Percentiles rank a stretch among this genome's conserved stretches.
Evolutionary conservation across 768 basidiomycete genomes (phyloP).

Genomic region (Filobasidium floriforme): DNA sequence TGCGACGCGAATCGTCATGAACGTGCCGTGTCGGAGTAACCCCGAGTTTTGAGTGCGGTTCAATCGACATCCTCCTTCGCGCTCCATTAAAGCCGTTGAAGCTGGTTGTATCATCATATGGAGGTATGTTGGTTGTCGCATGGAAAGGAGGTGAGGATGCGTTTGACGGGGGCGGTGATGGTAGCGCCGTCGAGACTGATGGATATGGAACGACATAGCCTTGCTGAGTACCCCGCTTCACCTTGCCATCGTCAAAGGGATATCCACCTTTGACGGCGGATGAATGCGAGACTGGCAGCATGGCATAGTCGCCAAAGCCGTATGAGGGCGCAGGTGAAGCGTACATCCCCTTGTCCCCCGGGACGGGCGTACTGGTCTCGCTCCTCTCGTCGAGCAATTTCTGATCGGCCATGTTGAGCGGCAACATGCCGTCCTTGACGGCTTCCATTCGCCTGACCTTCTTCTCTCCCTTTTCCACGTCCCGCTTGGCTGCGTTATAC

Average conservation of each 20-base stretch:
- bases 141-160: slow-evolving; percentile 17
- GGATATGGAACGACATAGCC: slow-evolving; percentile 20
- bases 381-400: slow-evolving; percentile 28
- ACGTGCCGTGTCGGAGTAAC: too few relatives aligned
- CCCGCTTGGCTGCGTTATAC: slow-evolving; percentile 90
- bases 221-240: neutral
- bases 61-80: neutral
- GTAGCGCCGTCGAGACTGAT: slow-evolving; percentile 14
- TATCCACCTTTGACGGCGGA: neutral
- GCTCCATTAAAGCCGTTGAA: neutral
- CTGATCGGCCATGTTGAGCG: slow-evolving; percentile 34
- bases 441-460: slow-evolving; percentile 56
- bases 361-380: slow-evolving; percentile 11
- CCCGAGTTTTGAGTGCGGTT: too few relatives aligned
- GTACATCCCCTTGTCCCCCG: neutral
- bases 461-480: slow-evolving; percentile 88
- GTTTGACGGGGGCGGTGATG: slow-evolving; percentile 22
- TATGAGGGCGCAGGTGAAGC: neutral
- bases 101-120: neutral
- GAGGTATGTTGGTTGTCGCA: slow-evolving; percentile 4
- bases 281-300: neutral
- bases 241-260: neutral
- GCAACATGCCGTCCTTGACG: slow-evolving; percentile 42
- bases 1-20: neutral
- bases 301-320: neutral